These are phyloP conservation scores for Penicillium daleae DNA, from an alignment of 495 filamentous ascomycete genomes.

Conservation along the genomic window DNA sequence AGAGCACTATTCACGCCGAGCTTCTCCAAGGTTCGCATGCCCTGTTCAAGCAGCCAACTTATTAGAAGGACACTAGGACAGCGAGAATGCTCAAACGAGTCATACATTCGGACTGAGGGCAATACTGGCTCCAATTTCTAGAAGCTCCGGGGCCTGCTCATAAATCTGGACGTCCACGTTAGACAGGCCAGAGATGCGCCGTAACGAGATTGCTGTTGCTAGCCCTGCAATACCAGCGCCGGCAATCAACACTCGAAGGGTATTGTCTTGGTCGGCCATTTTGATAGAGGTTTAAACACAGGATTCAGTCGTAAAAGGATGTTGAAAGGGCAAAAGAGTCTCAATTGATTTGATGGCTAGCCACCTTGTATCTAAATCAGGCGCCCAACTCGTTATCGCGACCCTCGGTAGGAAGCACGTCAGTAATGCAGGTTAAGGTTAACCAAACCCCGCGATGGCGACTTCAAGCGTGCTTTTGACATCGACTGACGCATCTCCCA, in stretches of 20 bases:
- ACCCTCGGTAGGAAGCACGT: constrained; percentile 26
- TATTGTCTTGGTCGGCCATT: constrained; percentile 22
- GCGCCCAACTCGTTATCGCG: not conserved
- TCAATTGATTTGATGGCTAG: not conserved
- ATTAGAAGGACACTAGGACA: not conserved
- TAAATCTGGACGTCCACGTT: constrained; percentile 48
- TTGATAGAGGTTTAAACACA: too few species aligned
- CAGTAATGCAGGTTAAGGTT: constrained; percentile 28
- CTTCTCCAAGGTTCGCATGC: constrained; percentile 51
- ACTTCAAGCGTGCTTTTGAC: constrained; percentile 18
- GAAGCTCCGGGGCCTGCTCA: constrained; percentile 48
- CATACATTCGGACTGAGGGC: constrained; percentile 54
- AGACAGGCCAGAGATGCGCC: constrained; percentile 31
- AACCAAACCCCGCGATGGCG: constrained; percentile 24
- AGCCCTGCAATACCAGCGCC: constrained; percentile 55
- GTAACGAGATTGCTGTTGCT: constrained; percentile 47
- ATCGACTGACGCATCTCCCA: not conserved
- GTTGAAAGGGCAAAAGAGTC: not conserved
- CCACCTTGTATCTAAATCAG: not conserved
- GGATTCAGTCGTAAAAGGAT: not conserved
- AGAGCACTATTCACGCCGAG: constrained; percentile 47
- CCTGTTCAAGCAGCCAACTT: constrained; percentile 17
- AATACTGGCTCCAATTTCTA: constrained; percentile 54
- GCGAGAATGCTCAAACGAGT: not conserved
- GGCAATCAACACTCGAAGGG: constrained; percentile 46